Base-by-base conservation (phyloP, 352 stramenopile genomes). In the Pythium myriotylum region DNA sequence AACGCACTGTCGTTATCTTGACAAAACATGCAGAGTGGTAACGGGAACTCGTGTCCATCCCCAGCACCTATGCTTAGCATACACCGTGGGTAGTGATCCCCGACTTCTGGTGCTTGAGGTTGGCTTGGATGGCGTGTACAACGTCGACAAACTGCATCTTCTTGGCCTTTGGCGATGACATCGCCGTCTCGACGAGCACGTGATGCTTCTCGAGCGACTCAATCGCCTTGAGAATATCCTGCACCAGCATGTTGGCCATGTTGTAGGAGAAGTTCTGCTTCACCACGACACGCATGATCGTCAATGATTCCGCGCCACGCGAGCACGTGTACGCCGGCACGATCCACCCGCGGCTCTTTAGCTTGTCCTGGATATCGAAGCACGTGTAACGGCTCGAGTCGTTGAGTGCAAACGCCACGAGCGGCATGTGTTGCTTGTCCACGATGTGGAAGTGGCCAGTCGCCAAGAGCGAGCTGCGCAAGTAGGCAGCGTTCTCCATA, bases 311-410 rank as follows among this genome's bases (percentile, higher is more conserved):
- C 40, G 88, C 88, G 17, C 86, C 88, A 14, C 73, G 76, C 20
- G 85, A 91, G 71, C 86, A 95, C 53, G 86, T 94, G 76, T 97
- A 97, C 22, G 90, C 90, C 12, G 90, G 90, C 16, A 96, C 81
- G 63, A 96, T 96, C 90, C 90, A 97, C 0, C 89, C 86, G 37
- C 86, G 81, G 42, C 77, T 88, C 60, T 81, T 88, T 43, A 97
- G 77, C 54, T 89, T 91, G 74, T 97, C 88, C 65, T 96, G 87
- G 57, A 97, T 93, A 61, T 96, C 89, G 66, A 96, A 97, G 67
- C 89, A 94, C 49, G 87, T 79, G 71, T 88, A 97, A 35, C 74
- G 79, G 26, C 73, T 88, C 52, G 84, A 78, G 53, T 94, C 84
- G 33, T 94, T 92, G 24, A 97, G 72, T 16, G 73, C 67, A 45